Evolutionary conservation across 2,329 filamentous ascomycete genomes (phyloP).

Genomic region (Zymoseptoria ardabiliae): DNA sequence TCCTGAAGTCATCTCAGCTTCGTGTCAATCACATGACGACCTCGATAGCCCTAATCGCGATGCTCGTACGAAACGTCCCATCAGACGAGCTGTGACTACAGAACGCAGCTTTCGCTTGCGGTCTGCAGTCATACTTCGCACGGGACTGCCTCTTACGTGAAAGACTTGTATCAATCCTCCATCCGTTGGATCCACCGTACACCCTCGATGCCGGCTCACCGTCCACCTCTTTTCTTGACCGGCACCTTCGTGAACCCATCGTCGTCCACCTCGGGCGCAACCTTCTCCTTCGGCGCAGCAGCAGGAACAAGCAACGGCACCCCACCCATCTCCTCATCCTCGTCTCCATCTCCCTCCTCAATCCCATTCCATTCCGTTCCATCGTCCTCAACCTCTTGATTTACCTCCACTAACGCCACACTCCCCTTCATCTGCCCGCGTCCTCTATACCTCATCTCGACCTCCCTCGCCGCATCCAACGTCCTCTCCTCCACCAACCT

Average conservation of each 20-base stretch:
- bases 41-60: too few relatives aligned
- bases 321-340: slow-evolving; percentile 47
- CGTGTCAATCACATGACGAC: too few relatives aligned
- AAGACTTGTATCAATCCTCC: not conserved
- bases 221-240: slow-evolving; percentile 31
- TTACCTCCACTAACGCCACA: slow-evolving; percentile 53
- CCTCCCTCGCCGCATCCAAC: slow-evolving; percentile 76
- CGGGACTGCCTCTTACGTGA: too few relatives aligned
- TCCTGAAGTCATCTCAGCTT: too few relatives aligned
- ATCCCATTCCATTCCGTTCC: slow-evolving; percentile 34
- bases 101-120: too few relatives aligned
- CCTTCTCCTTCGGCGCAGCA: slow-evolving; percentile 47
- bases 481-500: slow-evolving; percentile 60
- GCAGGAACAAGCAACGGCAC: slow-evolving; percentile 56
- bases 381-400: slow-evolving; percentile 51
- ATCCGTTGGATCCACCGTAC: not conserved
- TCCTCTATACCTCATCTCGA: slow-evolving; percentile 64
- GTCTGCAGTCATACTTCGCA: too few relatives aligned
- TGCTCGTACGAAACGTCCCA: too few relatives aligned
- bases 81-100: too few relatives aligned
- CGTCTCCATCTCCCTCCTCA: slow-evolving; percentile 49
- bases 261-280: slow-evolving; percentile 46
- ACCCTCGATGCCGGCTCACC: not conserved
- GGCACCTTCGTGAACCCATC: slow-evolving; percentile 35
- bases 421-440: slow-evolving; percentile 54